A percentile compares a stretch with the other conserved stretches of the same genome.
These are phyloP conservation scores for Podospora bellae-mahoneyi DNA, from an alignment of 495 filamentous ascomycete genomes.

Conservation along the genomic window DNA sequence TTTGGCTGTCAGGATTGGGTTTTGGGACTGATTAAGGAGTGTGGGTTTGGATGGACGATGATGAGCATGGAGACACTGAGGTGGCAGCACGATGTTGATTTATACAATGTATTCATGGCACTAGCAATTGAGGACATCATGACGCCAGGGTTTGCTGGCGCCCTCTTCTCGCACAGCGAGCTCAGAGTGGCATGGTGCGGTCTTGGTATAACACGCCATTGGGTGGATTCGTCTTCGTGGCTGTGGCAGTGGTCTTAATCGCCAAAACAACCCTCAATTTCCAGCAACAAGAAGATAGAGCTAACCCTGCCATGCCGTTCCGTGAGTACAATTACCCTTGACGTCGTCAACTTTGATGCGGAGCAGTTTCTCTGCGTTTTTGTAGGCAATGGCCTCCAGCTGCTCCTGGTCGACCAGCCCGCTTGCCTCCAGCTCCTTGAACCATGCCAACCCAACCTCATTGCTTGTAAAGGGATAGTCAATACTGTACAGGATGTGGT, in stretches of 20 bases:
- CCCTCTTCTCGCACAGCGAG: background rate
- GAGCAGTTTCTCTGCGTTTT: slow-evolving; percentile 55
- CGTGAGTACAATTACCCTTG: background rate
- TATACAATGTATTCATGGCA: background rate
- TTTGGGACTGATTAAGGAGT: background rate
- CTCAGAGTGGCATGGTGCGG: background rate
- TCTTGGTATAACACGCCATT: background rate
- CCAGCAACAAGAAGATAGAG: no score
- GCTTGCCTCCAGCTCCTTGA: slow-evolving; percentile 50
- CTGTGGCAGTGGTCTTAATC: background rate
- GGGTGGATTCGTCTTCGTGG: background rate
- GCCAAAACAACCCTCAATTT: background rate
- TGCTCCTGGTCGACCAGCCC: slow-evolving; percentile 50
- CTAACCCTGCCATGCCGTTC: background rate
- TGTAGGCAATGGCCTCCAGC: slow-evolving; percentile 50
- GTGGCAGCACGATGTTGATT: background rate
- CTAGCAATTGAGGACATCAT: background rate
- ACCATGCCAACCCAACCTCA: slow-evolving; percentile 41
- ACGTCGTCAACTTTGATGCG: slow-evolving; percentile 16
- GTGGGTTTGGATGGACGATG: background rate
- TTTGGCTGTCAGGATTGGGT: background rate
- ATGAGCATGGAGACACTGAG: background rate
- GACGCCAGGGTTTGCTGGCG: background rate
- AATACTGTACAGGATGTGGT: slow-evolving; percentile 55
- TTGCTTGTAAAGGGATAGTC: slow-evolving; percentile 58